These are phyloP conservation scores for Sophora flavescens DNA, from an alignment of 306 rosid species.

Conservation along the genomic window DNA sequence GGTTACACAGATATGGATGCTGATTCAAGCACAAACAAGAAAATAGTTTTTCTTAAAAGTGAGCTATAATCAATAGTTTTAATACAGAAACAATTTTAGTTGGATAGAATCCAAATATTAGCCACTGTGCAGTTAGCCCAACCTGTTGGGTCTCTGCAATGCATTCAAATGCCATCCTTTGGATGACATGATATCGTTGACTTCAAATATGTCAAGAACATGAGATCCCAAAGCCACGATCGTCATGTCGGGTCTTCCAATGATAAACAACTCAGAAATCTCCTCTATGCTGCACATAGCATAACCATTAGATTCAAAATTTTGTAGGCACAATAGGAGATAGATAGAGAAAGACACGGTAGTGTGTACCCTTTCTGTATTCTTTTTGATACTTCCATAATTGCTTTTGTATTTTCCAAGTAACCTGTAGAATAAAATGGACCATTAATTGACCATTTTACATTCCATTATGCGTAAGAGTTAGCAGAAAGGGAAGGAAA, in stretches of 20 bases:
- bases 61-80: constrained; percentile 17
- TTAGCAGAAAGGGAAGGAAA: constrained; percentile 31
- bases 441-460: constrained; percentile 34
- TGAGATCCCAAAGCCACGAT: constrained; percentile 84
- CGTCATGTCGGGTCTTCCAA: constrained; percentile 95
- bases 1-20: constrained; percentile 92
- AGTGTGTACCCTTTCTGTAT: constrained; percentile 73
- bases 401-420: constrained; percentile 77
- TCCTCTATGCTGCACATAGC: constrained; percentile 71
- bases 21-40: constrained; percentile 52
- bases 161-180: constrained; percentile 99
- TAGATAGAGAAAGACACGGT: constrained; percentile 1
- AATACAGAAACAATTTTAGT: neutral
- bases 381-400: constrained; percentile 82
- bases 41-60: constrained; percentile 24
- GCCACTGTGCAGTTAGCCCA: constrained; percentile 13
- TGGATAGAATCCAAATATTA: neutral
- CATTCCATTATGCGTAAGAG: constrained; percentile 36
- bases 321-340: constrained; percentile 16
- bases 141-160: constrained; percentile 96
- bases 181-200: constrained; percentile 87
- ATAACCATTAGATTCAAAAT: constrained; percentile 25
- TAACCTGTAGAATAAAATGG: constrained; percentile 66
- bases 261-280: constrained; percentile 76
- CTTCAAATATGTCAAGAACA: constrained; percentile 89